These are phyloP conservation scores for Hypoxylon sp. DNA, from an alignment of 2,329 filamentous ascomycete species.

Conservation along the genomic window DNA sequence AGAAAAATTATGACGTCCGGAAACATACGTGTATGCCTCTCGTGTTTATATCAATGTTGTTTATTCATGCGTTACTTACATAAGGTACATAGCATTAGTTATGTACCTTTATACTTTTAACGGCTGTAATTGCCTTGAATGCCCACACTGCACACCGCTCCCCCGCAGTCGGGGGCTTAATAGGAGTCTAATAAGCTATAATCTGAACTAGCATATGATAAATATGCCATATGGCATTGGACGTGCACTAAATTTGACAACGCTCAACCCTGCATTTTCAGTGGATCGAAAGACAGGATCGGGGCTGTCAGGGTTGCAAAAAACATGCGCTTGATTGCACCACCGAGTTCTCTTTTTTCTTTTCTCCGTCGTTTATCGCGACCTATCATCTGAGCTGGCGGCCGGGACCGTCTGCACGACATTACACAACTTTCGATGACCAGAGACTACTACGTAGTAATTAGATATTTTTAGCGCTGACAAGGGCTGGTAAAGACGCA, in stretches of 20 bases:
- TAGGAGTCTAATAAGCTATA: constrained; percentile 20
- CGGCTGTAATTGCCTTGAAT: constrained; percentile 4
- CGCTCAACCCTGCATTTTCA: constrained; percentile 16
- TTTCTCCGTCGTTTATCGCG: constrained; percentile 7
- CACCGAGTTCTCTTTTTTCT: constrained; percentile 10
- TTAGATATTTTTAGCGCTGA: constrained; percentile 20
- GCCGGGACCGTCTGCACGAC: constrained; percentile 35
- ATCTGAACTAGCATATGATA: constrained; percentile 3
- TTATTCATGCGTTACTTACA: constrained; percentile 36
- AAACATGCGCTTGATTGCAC: constrained; percentile 18
- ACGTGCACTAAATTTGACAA: constrained; percentile 11
- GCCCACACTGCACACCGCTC: constrained; percentile 19
- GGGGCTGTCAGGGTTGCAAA: constrained; percentile 16
- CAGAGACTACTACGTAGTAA: background rate
- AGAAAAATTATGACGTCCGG: constrained; percentile 35
- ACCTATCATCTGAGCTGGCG: constrained; percentile 26
- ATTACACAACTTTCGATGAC: constrained; percentile 37
- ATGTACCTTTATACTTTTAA: background rate
- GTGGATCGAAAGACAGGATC: constrained; percentile 22
- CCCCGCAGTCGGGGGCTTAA: constrained; percentile 36
- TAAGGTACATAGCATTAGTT: constrained; percentile 1
- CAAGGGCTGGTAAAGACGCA: constrained; percentile 11
- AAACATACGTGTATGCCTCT: constrained; percentile 37
- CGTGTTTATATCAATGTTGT: constrained; percentile 12
- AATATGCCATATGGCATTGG: constrained; percentile 9